These are phyloP conservation scores for Dissophora ornata DNA, from an alignment of 192 early-diverging fungal genomes.

Conservation along the genomic window DNA sequence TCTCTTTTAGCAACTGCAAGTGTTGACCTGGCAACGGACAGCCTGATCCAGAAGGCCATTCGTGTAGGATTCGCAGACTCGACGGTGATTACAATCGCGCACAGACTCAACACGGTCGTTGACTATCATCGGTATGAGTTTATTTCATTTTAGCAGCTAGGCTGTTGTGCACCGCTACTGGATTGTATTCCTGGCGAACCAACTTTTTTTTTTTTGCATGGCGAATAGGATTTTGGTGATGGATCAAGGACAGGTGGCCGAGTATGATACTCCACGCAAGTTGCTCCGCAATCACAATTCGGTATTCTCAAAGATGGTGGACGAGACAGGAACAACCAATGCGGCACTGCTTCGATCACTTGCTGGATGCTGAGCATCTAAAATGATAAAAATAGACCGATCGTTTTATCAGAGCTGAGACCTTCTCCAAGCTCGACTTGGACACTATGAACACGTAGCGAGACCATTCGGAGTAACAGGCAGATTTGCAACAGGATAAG, in stretches of 20 bases:
- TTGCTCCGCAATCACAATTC: slow-evolving; percentile 63
- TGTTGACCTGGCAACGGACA: slow-evolving; percentile 72
- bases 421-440: too few relatives aligned
- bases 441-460: too few relatives aligned
- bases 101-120: slow-evolving; percentile 79
- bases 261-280: slow-evolving; percentile 73
- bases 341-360: slow-evolving; percentile 33
- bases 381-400: too few relatives aligned
- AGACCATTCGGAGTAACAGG: too few relatives aligned
- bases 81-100: slow-evolving; percentile 79
- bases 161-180: too few relatives aligned
- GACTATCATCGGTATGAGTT: slow-evolving; percentile 50
- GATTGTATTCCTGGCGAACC: not conserved
- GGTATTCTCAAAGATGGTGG: slow-evolving; percentile 57
- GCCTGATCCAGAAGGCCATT: slow-evolving; percentile 75
- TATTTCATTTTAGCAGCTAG: too few relatives aligned
- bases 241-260: slow-evolving; percentile 76
- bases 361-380: slow-evolving; percentile 21
- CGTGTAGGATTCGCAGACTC: slow-evolving; percentile 64
- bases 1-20: slow-evolving; percentile 62
- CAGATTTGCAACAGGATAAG: too few relatives aligned
- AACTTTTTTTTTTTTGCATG: not conserved
- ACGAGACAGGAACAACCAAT: slow-evolving; percentile 40
- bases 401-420: too few relatives aligned
- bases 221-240: slow-evolving; percentile 75